phyloP scores from a whole-genome alignment of 495 filamentous ascomycete genomes.

The Podospora bellae-mahoneyi region DNA sequence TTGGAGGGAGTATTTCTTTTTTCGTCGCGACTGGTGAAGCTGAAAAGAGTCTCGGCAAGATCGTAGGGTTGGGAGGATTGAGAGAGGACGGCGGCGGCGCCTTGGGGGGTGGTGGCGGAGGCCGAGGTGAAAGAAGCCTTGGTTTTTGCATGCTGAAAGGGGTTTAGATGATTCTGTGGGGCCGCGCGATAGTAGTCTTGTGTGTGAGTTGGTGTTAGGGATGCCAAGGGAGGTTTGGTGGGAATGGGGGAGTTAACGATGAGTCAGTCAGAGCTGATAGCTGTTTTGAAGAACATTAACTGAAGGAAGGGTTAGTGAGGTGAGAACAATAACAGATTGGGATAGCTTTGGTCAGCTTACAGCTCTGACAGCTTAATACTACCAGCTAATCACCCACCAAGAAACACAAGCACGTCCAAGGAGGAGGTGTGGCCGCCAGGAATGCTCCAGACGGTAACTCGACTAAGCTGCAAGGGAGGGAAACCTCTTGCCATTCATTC shows the following conservation, averaged over 20 bases:
- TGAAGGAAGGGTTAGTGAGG: not conserved
- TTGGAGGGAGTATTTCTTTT: conserved; percentile 50
- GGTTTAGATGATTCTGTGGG: conserved; percentile 42
- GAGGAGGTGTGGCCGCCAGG: no score
- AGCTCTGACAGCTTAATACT: not conserved
- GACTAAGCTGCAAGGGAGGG: no score
- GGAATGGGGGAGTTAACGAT: conserved; percentile 8
- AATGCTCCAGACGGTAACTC: no score
- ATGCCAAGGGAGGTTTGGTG: conserved; percentile 11
- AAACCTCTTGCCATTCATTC: no score
- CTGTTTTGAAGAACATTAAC: not conserved
- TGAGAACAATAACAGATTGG: not conserved
- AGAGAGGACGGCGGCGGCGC: conserved; percentile 37
- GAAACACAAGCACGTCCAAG: not conserved
- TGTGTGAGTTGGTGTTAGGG: conserved; percentile 13
- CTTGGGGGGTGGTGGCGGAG: conserved; percentile 40
- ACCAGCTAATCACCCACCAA: not conserved
- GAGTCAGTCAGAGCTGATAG: not conserved
- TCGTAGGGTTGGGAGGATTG: conserved; percentile 48
- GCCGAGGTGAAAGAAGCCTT: conserved; percentile 65
- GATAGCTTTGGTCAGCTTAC: not conserved
- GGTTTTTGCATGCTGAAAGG: conserved; percentile 48
- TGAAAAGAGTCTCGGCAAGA: conserved; percentile 46
- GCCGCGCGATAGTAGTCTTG: conserved; percentile 43
- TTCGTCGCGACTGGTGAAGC: conserved; percentile 49